Base-by-base conservation (phyloP, 2,329 filamentous ascomycete genomes). In the Amauroascus verrucosus region DNA sequence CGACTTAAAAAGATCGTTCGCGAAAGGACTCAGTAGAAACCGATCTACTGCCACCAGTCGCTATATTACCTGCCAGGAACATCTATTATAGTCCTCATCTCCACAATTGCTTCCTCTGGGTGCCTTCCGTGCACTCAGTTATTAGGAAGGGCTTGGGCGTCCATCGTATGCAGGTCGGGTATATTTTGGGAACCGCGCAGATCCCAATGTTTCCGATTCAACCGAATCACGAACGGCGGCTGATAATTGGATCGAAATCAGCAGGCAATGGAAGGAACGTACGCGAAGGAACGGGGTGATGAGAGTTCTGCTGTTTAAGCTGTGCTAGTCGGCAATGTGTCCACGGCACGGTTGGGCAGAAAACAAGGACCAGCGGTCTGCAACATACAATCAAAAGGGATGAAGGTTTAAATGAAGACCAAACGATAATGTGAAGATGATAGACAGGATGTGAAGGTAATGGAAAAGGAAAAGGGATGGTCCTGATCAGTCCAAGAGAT, bases 81-180 rank as follows among this genome's bases (percentile, higher is more conserved):
- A 33, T 22, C 7, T 41, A 26, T 43, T 48, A 18, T 48, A 4
- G 45, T 53, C 51, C 51, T 48, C 51, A 53, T 53, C 28, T 40
- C 51, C 45, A 52, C 50, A 38, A 37, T 28, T 44, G 50, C 16
- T 32, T 18, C 28, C 33, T 26, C 18, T 52, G 50, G 30, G 30
- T 46, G 50, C 50, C 18, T 28, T 28, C 26, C 22, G n/a, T 13
- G 50, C 50, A 50, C 50, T 53, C 51, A 53, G 44, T 53, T 47
- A 13, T 40, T 32, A 5, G 43, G 45, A 24, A 26, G 45, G 20
- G 44, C 24, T 53, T 33, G 22, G 44, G 33, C 18, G 51, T 43
- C 43, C 51, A 53, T 48, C 24, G 30, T 38, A 51, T 35, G 24
- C 30, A 46, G 28, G 28, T 52, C 41, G n/a, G 22, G 50, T 38